Evolutionary conservation across 495 filamentous ascomycete genomes (phyloP).

Genomic region (Annulohypoxylon stygium): DNA sequence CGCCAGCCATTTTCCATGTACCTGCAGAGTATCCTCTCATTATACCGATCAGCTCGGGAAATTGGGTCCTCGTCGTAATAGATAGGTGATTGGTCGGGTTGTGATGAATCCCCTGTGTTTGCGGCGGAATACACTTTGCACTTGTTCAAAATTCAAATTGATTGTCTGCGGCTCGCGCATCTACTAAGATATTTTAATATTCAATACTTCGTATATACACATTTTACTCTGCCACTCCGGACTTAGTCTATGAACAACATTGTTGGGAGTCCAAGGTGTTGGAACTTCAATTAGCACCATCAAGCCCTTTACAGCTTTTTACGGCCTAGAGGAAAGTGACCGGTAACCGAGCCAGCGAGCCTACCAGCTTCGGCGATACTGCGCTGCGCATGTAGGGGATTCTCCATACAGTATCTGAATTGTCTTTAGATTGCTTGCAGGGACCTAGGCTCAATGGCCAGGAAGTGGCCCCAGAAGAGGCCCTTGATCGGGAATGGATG

Average conservation of each 20-base stretch:
- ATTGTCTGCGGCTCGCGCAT: slow-evolving; percentile 10
- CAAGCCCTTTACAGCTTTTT: slow-evolving; percentile 13
- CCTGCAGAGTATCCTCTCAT: slow-evolving; percentile 22
- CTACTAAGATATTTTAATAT: background rate
- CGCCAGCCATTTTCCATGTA: slow-evolving; percentile 14
- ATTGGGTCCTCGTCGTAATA: slow-evolving; percentile 34
- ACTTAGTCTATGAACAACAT: slow-evolving; percentile 3
- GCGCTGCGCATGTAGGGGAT: slow-evolving; percentile 12
- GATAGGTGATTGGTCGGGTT: slow-evolving; percentile 32
- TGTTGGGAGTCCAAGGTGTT: background rate
- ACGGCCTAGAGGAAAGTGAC: background rate
- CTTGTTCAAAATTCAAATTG: slow-evolving; percentile 10
- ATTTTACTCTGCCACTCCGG: slow-evolving; percentile 11
- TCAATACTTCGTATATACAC: background rate
- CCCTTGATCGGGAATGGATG: slow-evolving; percentile 39
- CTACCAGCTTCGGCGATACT: slow-evolving; percentile 26
- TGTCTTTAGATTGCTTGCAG: slow-evolving; percentile 42
- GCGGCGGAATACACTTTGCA: slow-evolving; percentile 16
- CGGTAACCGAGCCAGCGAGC: slow-evolving; percentile 14
- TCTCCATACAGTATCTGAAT: slow-evolving; percentile 36
- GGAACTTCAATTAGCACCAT: slow-evolving; percentile 26
- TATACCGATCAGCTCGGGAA: slow-evolving; percentile 45
- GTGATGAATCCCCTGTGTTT: slow-evolving; percentile 22
- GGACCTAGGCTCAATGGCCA: slow-evolving; percentile 31
- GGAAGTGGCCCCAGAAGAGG: slow-evolving; percentile 23